Base-by-base conservation (phyloP, 2,329 filamentous ascomycete species). In the Botrytis fragariae region DNA sequence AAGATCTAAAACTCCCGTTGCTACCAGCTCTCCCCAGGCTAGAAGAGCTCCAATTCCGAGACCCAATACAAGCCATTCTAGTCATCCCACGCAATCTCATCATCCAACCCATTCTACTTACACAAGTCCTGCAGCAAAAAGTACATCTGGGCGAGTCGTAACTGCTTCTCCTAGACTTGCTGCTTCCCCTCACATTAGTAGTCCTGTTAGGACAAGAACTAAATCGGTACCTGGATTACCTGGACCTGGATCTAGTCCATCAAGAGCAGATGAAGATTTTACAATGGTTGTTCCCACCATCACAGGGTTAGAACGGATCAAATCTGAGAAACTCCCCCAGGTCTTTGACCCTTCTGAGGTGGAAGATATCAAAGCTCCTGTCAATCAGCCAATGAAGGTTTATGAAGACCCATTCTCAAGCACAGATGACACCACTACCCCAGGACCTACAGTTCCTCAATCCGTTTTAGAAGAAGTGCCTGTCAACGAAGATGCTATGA, bases 401-500 rank as follows among this genome's bases (percentile, higher is more conserved):
- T 91, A 90, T 74, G 89, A 91, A 77, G 89, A 91, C 75, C 89
- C 89, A 1, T 87, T 89, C 74, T 81, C 80, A 25, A 79, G 75
- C 69, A 86, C 84, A 10, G 84, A 84, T 42, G 84, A 87, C 35
- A 83, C 87, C 64, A 78, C 83, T 10, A 84, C 84, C 2, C 83
- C 87, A 1, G 84, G 84, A 71, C 84, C 86, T 2, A 80, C 81
- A 3, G 81, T 85, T 45, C 84, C 81, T 42, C 81, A 81, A 0
- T 84, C 87, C 9, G 89, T 90, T 7, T 82, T 91, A 6, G 88
- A 89, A 76, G 88, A 91, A 75, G 87, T 84, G 76, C 85, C 88
- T 0, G 82, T 91, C 72, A 91, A 91, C 77, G 88, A 90, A 76
- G 88, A 81, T 76, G 77, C 76, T 2, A 67, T 76, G 16, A 79